Evolutionary conservation across 257 asterid species (phyloP).

Genomic region (Solanum microdontum): DNA sequence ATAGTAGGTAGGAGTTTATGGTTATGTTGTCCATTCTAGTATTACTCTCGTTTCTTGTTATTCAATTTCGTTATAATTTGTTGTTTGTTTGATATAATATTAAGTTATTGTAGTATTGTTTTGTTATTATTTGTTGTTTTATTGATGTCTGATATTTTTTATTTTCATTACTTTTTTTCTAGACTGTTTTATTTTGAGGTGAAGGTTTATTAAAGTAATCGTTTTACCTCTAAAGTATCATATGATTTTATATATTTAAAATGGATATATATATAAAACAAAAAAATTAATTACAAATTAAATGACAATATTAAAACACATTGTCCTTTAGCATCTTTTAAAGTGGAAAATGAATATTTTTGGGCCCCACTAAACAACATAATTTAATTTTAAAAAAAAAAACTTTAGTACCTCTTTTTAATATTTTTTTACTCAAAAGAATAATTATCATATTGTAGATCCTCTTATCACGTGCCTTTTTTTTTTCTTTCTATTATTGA

Average conservation of each 20-base stretch:
- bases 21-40: background rate
- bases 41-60: background rate
- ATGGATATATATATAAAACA: no score
- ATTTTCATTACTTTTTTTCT: no score
- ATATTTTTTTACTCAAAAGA: background rate
- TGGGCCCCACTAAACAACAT: background rate
- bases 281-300: no score
- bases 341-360: background rate
- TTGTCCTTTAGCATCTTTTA: background rate
- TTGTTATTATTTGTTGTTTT: no score
- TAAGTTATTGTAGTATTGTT: background rate
- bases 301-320: background rate
- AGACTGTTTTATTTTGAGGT: fast-evolving
- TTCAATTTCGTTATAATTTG: no score
- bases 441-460: background rate
- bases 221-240: background rate
- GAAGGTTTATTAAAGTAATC: no score
- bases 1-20: background rate
- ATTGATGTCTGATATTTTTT: no score
- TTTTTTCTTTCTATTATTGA: background rate
- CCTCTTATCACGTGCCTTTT: background rate
- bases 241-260: no score
- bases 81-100: no score
- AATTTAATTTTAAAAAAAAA: background rate
- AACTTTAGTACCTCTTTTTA: background rate